A percentile compares a stretch with the other conserved stretches of the same genome.
Evolutionary conservation across 352 stramenopile species (phyloP).

Genomic region (Blastocystis sp.): DNA sequence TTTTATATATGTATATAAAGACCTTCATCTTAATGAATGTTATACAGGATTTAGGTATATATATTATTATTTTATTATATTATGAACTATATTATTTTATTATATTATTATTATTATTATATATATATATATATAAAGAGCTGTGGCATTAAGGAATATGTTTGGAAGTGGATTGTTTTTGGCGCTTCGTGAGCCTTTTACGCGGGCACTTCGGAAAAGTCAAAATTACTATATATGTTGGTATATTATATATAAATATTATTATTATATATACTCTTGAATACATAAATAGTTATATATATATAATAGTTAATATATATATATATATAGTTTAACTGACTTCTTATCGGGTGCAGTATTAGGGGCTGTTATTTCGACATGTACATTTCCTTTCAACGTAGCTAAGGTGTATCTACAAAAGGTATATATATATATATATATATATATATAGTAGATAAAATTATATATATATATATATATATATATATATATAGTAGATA

Average conservation of each 20-base stretch:
- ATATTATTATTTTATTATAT: not conserved
- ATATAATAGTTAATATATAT: not conserved
- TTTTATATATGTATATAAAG: constrained; percentile 55
- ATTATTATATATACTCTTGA: too few relatives aligned
- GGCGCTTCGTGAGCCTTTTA: constrained; percentile 54
- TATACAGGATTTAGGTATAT: constrained; percentile 54
- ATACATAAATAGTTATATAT: too few relatives aligned
- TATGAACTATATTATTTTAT: too few relatives aligned
- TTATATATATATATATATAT: not conserved
- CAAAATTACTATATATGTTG: constrained; percentile 49
- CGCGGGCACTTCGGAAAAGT: too few relatives aligned
- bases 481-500: not conserved
- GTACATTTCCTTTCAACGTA: constrained; percentile 52
- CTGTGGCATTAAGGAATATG: constrained; percentile 59
- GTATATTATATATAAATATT: constrained; percentile 38
- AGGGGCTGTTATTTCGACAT: constrained; percentile 58
- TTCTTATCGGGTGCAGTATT: constrained; percentile 61
- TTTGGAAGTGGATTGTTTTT: constrained; percentile 63
- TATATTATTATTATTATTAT: too few relatives aligned
- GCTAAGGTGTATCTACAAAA: constrained; percentile 39
- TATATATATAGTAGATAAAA: not conserved
- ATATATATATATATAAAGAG: too few relatives aligned
- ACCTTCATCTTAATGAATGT: constrained; percentile 57
- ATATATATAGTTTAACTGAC: constrained; percentile 44
- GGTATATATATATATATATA: not conserved